Evolutionary conservation across 495 filamentous ascomycete species (phyloP).

Genomic region (Lindgomyces ingoldianus): DNA sequence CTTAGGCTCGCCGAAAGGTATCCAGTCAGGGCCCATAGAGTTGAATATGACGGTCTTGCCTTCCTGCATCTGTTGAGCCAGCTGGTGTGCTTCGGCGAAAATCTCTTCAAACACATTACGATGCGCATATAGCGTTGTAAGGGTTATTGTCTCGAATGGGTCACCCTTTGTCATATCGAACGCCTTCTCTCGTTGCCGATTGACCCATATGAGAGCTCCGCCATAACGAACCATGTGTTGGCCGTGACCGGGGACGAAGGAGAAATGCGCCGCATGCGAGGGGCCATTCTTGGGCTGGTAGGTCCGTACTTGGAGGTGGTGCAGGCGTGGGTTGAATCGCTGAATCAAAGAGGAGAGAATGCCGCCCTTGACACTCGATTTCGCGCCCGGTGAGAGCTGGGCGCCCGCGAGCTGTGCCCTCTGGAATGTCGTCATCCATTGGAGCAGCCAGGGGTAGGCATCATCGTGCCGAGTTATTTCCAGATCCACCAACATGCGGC

Average conservation of each 20-base stretch:
- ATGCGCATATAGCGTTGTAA: constrained; percentile 87
- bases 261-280: constrained; percentile 77
- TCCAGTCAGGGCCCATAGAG: constrained; percentile 76
- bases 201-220: constrained; percentile 80
- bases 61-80: constrained; percentile 74
- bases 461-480: constrained; percentile 93
- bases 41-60: constrained; percentile 96
- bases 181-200: constrained; percentile 77
- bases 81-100: constrained; percentile 77
- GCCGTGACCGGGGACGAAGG: constrained; percentile 87
- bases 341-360: constrained; percentile 56
- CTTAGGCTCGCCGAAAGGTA: constrained; percentile 80
- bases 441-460: constrained; percentile 89
- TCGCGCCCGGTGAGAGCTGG: constrained; percentile 36
- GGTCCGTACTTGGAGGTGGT: constrained; percentile 70
- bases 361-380: constrained; percentile 42
- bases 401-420: constrained; percentile 53
- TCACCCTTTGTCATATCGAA: constrained; percentile 70
- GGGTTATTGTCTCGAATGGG: constrained; percentile 90
- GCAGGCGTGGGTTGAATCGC: constrained; percentile 63
- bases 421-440: constrained; percentile 89
- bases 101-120: constrained; percentile 83
- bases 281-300: constrained; percentile 63
- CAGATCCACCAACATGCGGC: constrained; percentile 87
- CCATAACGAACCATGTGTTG: constrained; percentile 82